phyloP scores from a whole-genome alignment of 2,329 filamentous ascomycete genomes.

The Tolypocladium nubicola region DNA sequence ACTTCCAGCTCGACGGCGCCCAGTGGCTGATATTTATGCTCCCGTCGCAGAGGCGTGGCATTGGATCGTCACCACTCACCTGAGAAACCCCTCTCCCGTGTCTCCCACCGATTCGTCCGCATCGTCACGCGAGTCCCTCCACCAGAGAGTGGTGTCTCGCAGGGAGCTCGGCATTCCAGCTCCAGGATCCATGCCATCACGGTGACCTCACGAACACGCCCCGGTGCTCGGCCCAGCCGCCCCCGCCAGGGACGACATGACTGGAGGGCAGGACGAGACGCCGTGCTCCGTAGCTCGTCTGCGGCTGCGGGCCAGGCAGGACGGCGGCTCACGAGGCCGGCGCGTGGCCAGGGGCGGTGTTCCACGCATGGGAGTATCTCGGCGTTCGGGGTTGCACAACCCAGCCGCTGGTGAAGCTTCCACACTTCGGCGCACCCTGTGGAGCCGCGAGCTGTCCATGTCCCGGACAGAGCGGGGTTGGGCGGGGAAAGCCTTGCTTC shows the following conservation, averaged over 20 bases:
- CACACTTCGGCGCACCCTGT: background rate
- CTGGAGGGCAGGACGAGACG: background rate
- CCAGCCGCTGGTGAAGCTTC: background rate
- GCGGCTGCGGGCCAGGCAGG: background rate
- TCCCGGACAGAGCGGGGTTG: background rate
- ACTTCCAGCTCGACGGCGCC: background rate
- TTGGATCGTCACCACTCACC: background rate
- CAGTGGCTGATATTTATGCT: background rate
- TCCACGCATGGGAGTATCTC: slow-evolving; percentile 5
- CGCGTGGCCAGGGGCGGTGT: background rate
- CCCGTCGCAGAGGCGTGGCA: background rate
- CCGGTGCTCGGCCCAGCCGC: background rate
- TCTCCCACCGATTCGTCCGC: background rate
- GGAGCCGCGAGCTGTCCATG: background rate
- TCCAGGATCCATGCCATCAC: background rate
- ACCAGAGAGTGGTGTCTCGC: slow-evolving; percentile 1
- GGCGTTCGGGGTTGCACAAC: slow-evolving; percentile 8
- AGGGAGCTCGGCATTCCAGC: slow-evolving; percentile 5
- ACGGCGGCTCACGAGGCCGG: background rate
- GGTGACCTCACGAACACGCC: background rate
- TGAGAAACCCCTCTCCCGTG: background rate
- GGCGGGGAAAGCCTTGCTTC: background rate
- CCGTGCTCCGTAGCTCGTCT: background rate
- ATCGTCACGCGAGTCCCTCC: background rate
- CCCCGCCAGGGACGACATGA: background rate